Percentiles rank a stretch among this genome's conserved stretches.
Conservation (phyloP, 495 filamentous ascomycete species). For the Darksidea phi region DNA sequence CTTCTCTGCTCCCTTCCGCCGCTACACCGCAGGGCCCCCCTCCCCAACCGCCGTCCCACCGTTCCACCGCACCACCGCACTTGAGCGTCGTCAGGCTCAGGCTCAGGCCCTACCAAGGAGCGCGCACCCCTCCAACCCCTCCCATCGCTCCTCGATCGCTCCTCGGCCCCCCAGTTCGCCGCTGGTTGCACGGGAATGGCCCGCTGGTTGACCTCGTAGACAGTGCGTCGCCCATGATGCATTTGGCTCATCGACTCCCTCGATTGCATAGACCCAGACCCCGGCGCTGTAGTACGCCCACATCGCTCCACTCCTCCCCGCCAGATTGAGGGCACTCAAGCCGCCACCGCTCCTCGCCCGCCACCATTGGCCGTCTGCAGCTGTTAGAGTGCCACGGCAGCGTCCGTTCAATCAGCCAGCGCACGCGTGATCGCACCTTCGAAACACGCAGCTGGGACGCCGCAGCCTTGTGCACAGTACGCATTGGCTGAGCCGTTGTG, state of each 20-base stretch:
- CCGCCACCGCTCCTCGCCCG: neutral
- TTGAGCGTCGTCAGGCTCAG: no score
- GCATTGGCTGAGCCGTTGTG: conserved; percentile 30
- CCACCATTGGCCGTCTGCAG: conserved; percentile 20
- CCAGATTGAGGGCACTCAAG: conserved; percentile 26
- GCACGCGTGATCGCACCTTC: conserved; percentile 38
- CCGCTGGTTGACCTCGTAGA: conserved; percentile 10
- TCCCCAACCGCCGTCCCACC: conserved; percentile 18
- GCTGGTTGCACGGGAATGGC: conserved; percentile 35
- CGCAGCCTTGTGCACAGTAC: conserved; percentile 12
- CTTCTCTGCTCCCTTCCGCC: neutral
- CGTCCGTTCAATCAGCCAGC: conserved; percentile 31
- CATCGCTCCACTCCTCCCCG: conserved; percentile 36
- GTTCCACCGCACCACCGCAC: no score
- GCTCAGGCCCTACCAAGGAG: no score
- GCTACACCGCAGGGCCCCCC: neutral
- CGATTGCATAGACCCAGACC: conserved; percentile 28
- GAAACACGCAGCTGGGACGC: conserved; percentile 36
- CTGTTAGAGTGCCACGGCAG: conserved; percentile 30
- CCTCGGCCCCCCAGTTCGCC: conserved; percentile 5
- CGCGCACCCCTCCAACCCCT: no score
- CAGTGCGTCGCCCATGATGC: conserved; percentile 18
- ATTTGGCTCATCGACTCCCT: conserved; percentile 28
- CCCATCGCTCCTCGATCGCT: neutral
- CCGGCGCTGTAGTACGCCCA: conserved; percentile 34